A percentile compares a stretch with the other conserved stretches of the same genome.
Evolutionary conservation across 805 yeast species (phyloP).

Genomic region (Ogataea pignaliae): DNA sequence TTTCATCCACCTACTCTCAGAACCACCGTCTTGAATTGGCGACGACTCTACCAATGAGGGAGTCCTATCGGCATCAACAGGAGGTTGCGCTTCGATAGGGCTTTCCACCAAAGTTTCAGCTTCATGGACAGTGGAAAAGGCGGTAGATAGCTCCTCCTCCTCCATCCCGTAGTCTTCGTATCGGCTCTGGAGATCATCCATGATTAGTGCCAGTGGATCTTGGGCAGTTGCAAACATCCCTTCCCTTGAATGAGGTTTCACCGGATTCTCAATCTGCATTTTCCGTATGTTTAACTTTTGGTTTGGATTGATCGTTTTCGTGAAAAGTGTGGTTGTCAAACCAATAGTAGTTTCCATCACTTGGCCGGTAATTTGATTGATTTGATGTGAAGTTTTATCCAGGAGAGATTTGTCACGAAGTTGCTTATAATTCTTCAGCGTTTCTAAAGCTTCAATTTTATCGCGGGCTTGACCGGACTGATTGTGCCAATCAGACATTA

Average conservation of each 20-base stretch:
- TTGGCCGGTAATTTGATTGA: constrained; percentile 22
- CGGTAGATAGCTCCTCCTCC: background rate
- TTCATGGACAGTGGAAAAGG: background rate
- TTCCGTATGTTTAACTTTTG: constrained; percentile 23
- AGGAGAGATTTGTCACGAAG: constrained; percentile 34
- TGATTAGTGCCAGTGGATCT: constrained; percentile 26
- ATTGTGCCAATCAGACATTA: constrained; percentile 36
- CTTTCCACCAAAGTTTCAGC: too few species aligned
- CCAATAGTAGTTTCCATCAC: constrained; percentile 27
- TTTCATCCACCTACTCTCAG: constrained; percentile 16
- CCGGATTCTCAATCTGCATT: constrained; percentile 32
- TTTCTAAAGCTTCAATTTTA: constrained; percentile 35
- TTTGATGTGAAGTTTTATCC: constrained; percentile 24
- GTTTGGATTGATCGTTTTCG: constrained; percentile 30
- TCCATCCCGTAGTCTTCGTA: constrained; percentile 1
- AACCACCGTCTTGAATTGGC: constrained; percentile 1
- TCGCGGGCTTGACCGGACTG: constrained; percentile 32
- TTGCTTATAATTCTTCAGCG: constrained; percentile 34
- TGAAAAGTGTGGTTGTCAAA: constrained; percentile 26
- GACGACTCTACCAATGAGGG: background rate
- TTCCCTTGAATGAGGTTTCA: constrained; percentile 26
- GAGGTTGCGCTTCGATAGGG: too few species aligned
- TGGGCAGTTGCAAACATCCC: constrained; percentile 30
- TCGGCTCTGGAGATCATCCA: constrained; percentile 5
- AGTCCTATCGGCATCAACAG: background rate